These are phyloP conservation scores for Polysphondylium violaceum DNA, from an alignment of 78 protist species.

Conservation along the genomic window DNA sequence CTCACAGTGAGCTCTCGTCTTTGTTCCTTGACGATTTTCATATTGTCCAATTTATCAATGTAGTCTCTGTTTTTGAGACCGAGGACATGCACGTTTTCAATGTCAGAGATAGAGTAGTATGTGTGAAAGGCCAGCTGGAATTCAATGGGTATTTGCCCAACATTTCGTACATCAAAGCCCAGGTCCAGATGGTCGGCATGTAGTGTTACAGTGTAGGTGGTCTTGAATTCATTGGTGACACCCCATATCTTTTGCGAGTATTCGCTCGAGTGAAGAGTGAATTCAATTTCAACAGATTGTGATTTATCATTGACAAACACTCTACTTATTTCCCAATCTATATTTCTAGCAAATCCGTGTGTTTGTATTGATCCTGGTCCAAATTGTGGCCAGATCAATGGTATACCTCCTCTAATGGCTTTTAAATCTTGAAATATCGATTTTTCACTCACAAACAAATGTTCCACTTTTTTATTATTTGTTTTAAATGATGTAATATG, in stretches of 20 bases:
- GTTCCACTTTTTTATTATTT: slow-evolving; percentile 8
- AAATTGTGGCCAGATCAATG: slow-evolving; percentile 68
- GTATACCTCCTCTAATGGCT: slow-evolving; percentile 72
- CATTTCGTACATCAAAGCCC: slow-evolving; percentile 6
- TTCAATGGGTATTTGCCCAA: slow-evolving; percentile 3
- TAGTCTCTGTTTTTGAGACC: slow-evolving; percentile 12
- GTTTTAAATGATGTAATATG: slow-evolving; percentile 49
- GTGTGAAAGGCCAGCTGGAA: slow-evolving; percentile 69
- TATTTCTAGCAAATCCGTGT: slow-evolving; percentile 75
- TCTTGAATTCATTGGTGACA: neutral
- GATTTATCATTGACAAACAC: neutral
- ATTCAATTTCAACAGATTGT: slow-evolving; percentile 10
- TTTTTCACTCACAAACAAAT: slow-evolving; percentile 55
- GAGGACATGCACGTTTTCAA: slow-evolving; percentile 16
- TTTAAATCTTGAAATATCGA: slow-evolving; percentile 17
- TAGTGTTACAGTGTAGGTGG: slow-evolving; percentile 14
- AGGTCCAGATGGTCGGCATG: slow-evolving; percentile 30
- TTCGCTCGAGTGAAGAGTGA: slow-evolving; percentile 5
- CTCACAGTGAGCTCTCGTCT: neutral
- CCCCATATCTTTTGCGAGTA: slow-evolving; percentile 15
- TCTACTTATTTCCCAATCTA: slow-evolving; percentile 26
- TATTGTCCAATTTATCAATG: slow-evolving; percentile 39
- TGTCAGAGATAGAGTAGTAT: slow-evolving; percentile 23
- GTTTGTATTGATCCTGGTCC: slow-evolving; percentile 62
- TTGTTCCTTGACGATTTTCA: neutral